Evolutionary conservation across 2,329 filamentous ascomycete genomes (phyloP).

Genomic region (Sordariomycetes sp.): DNA sequence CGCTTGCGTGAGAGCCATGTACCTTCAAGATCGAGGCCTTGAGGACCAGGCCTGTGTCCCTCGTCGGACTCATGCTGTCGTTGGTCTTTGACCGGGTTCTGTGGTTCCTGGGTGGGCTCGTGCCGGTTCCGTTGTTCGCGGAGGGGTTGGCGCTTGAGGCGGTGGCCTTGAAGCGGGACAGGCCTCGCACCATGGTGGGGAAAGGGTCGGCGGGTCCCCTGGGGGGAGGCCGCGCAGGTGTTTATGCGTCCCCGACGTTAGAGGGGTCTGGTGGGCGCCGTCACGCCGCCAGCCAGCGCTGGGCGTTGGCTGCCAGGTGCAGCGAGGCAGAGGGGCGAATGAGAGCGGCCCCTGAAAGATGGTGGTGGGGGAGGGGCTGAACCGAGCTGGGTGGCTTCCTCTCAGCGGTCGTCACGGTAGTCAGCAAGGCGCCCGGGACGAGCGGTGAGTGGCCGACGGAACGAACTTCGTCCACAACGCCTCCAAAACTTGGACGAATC

Average conservation of each 20-base stretch:
- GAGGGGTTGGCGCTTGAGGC: constrained; percentile 15
- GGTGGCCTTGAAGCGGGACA: constrained; percentile 39
- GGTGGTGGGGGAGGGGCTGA: background rate
- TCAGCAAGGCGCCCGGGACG: background rate
- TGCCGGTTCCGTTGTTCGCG: constrained; percentile 32
- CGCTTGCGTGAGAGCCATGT: constrained; percentile 8
- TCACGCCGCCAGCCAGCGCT: background rate
- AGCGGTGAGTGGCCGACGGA: background rate
- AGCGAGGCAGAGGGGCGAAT: background rate
- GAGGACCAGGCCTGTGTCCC: constrained; percentile 38
- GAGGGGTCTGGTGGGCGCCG: background rate
- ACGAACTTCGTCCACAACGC: background rate
- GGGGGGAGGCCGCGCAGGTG: background rate
- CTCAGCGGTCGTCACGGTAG: background rate
- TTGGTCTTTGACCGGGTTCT: constrained; percentile 4
- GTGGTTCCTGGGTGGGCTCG: constrained; percentile 20
- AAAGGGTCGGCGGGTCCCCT: constrained; percentile 6
- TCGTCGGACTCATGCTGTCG: constrained; percentile 32
- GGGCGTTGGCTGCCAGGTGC: background rate
- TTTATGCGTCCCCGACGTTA: background rate
- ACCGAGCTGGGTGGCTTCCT: background rate
- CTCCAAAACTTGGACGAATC: background rate
- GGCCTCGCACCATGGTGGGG: constrained; percentile 42
- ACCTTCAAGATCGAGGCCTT: constrained; percentile 43
- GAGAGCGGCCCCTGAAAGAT: background rate